phyloP scores from a whole-genome alignment of 441 rosid species.

The Eugenia klotzschiana region DNA sequence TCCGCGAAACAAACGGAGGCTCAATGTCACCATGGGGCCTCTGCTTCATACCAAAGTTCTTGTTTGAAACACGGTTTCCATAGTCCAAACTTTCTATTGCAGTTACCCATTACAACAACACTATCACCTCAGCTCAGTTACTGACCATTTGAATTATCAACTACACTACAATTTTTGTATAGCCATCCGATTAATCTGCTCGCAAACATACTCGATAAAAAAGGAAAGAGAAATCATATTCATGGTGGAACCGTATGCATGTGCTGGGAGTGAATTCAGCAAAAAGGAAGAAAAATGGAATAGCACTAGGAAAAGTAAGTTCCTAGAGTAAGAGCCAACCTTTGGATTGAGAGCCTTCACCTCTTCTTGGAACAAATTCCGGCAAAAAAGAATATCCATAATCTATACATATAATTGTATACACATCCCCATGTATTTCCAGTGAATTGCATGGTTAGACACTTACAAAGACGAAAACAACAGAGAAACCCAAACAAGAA shows the following conservation, averaged over 20 bases:
- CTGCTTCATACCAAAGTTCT: slow-evolving; percentile 94
- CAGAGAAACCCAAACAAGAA: background rate
- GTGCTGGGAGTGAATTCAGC: background rate
- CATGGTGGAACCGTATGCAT: background rate
- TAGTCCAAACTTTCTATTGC: slow-evolving; percentile 71
- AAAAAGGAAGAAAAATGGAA: background rate
- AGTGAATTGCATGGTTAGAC: slow-evolving; percentile 21
- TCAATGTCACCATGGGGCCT: slow-evolving; percentile 94
- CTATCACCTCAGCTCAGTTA: background rate
- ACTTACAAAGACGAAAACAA: background rate
- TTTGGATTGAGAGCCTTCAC: slow-evolving; percentile 71
- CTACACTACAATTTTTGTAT: background rate
- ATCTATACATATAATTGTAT: slow-evolving; percentile 57
- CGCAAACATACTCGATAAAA: background rate
- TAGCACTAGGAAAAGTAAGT: background rate
- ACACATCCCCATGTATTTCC: slow-evolving; percentile 80
- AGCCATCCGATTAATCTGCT: background rate
- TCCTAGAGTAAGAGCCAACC: slow-evolving; percentile 33
- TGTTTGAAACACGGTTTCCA: slow-evolving; percentile 64
- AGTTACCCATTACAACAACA: slow-evolving; percentile 63
- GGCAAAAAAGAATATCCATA: slow-evolving; percentile 50
- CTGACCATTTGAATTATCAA: background rate
- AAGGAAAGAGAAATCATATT: background rate
- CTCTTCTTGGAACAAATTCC: slow-evolving; percentile 59
- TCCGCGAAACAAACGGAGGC: too few species aligned